A percentile compares a stretch with the other conserved stretches of the same genome.
Conservation (phyloP, 257 asterid genomes). For the Solanum gracilifrons region DNA sequence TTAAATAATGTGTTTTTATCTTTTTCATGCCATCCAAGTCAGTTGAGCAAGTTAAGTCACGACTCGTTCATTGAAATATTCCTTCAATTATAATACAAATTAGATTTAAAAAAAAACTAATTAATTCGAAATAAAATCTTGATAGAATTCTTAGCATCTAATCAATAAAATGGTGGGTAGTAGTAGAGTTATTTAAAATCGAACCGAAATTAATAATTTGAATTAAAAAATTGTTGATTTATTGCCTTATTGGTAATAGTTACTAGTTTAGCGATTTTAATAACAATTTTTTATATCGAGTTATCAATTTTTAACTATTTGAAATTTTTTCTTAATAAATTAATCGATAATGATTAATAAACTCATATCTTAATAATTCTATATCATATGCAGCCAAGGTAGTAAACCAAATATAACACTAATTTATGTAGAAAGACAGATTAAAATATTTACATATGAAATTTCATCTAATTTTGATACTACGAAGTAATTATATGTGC, state of each 20-base stretch:
- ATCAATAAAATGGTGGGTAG: neutral
- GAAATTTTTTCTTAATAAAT: too few species aligned
- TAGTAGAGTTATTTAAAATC: neutral
- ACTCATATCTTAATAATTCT: too few species aligned
- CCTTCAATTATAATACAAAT: neutral
- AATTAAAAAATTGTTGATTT: too few species aligned
- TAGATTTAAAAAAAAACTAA: neutral
- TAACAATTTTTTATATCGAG: too few species aligned
- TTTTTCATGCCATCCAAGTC: neutral
- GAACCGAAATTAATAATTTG: rapidly evolving
- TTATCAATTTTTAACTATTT: too few species aligned
- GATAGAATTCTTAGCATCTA: neutral
- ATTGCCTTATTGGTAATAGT: too few species aligned
- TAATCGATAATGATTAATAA: too few species aligned
- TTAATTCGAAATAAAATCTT: neutral
- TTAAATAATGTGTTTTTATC: neutral
- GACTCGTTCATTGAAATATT: neutral
- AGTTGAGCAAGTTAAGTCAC: neutral
- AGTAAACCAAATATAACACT: neutral
- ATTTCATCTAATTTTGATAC: neutral
- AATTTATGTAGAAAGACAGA: neutral
- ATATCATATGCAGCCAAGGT: too few species aligned
- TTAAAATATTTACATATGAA: neutral
- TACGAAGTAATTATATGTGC: neutral
- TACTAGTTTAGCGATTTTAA: too few species aligned